Evolutionary conservation across 345 rosid genomes (phyloP).

Genomic region (Aquilaria sinensis): DNA sequence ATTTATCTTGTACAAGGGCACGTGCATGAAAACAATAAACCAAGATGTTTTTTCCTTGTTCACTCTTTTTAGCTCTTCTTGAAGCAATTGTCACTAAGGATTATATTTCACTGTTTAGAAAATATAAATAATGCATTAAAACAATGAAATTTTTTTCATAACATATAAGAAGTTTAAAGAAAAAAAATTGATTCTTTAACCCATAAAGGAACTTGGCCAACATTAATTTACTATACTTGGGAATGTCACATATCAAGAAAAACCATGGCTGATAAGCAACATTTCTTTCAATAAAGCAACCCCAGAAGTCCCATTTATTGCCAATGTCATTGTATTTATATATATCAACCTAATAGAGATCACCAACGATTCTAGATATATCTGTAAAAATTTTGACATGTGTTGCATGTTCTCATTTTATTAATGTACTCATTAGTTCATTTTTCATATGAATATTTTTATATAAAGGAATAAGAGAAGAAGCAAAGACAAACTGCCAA

Average conservation of each 20-base stretch:
- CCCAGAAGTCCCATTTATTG: slow-evolving; percentile 91
- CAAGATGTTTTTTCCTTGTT: slow-evolving; percentile 52
- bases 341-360: slow-evolving; percentile 93
- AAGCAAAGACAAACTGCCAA: no score
- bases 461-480: slow-evolving; percentile 12
- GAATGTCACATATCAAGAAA: slow-evolving; percentile 13
- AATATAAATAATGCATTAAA: neutral
- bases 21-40: slow-evolving; percentile 53
- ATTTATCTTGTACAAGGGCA: slow-evolving; percentile 30
- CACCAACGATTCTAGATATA: slow-evolving; percentile 40
- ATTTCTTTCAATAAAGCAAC: slow-evolving; percentile 74
- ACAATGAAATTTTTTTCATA: neutral
- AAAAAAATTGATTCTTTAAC: no score
- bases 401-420: no score
- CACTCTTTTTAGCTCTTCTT: slow-evolving; percentile 37
- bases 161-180: no score
- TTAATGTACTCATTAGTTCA: no score
- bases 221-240: no score
- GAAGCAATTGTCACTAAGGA: slow-evolving; percentile 49
- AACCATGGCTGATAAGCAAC: slow-evolving; percentile 96
- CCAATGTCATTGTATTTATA: slow-evolving; percentile 75
- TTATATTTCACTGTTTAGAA: slow-evolving; percentile 39
- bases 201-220: no score
- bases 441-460: no score
- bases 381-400: no score